Evolutionary conservation across 139 green algal genomes (phyloP).

Genomic region (Chlorella sp.): DNA sequence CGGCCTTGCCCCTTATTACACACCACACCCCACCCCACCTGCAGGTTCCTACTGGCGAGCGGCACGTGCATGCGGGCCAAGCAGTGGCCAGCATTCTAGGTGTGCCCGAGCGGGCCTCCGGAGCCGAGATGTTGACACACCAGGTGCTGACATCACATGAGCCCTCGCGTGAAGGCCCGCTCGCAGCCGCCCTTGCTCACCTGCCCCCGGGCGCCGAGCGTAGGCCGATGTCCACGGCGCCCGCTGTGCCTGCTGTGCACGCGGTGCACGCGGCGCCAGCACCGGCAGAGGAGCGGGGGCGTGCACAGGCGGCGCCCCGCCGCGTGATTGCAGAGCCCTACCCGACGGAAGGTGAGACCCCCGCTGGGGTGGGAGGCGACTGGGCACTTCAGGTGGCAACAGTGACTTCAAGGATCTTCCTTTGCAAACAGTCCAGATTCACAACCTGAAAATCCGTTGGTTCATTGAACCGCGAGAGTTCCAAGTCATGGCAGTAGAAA

Average conservation of each 20-base stretch:
- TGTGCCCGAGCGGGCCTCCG: not conserved
- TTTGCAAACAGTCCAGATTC: too few species aligned
- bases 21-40: not conserved
- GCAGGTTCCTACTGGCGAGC: not conserved
- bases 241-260: not conserved
- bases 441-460: too few species aligned
- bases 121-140: not conserved
- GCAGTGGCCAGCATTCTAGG: not conserved
- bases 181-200: not conserved
- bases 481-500: too few species aligned
- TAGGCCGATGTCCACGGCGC: not conserved
- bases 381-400: too few species aligned
- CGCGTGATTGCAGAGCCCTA: not conserved
- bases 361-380: too few species aligned
- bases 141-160: not conserved
- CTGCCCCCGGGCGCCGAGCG: not conserved
- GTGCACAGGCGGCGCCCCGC: not conserved
- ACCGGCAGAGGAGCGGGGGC: not conserved
- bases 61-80: not conserved
- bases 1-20: not conserved
- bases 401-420: too few species aligned
- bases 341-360: not conserved
- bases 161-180: not conserved
- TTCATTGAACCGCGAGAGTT: too few species aligned
- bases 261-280: too few species aligned